phyloP scores from a whole-genome alignment of 495 filamentous ascomycete species.

The Tuber indicum region DNA sequence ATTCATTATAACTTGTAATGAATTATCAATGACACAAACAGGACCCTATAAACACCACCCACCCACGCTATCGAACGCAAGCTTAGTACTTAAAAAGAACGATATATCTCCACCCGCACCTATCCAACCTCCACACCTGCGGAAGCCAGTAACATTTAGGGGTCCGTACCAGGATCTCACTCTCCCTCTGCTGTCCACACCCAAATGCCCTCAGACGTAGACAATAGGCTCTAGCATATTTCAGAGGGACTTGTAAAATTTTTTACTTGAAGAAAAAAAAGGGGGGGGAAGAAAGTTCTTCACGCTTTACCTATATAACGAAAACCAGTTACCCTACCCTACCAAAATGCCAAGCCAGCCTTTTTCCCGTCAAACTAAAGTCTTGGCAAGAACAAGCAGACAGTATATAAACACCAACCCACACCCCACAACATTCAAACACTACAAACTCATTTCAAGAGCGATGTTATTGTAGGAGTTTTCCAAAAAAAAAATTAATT shows the following conservation, averaged over 20 bases:
- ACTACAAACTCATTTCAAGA: not conserved
- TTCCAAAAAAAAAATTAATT: not conserved
- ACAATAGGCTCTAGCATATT: conserved; percentile 4
- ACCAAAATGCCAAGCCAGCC: too few relatives aligned
- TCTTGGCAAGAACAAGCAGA: not conserved
- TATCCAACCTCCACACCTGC: not conserved
- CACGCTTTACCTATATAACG: not conserved
- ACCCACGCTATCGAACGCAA: not conserved
- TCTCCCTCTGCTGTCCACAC: conserved; percentile 4
- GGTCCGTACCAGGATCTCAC: not conserved
- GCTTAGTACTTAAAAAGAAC: not conserved
- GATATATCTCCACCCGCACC: not conserved
- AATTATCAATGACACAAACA: not conserved
- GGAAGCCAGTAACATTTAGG: not conserved
- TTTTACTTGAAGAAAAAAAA: conserved; percentile 8
- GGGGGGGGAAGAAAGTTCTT: not conserved
- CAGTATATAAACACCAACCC: not conserved
- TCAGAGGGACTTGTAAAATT: not conserved
- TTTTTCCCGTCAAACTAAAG: not conserved
- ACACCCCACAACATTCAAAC: not conserved
- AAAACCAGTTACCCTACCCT: not conserved
- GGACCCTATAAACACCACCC: not conserved
- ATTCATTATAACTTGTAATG: not conserved
- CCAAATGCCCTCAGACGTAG: not conserved
- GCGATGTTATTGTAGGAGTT: conserved; percentile 4